Base-by-base conservation (phyloP, 352 stramenopile genomes). In the Globisporangium echinulatum region DNA sequence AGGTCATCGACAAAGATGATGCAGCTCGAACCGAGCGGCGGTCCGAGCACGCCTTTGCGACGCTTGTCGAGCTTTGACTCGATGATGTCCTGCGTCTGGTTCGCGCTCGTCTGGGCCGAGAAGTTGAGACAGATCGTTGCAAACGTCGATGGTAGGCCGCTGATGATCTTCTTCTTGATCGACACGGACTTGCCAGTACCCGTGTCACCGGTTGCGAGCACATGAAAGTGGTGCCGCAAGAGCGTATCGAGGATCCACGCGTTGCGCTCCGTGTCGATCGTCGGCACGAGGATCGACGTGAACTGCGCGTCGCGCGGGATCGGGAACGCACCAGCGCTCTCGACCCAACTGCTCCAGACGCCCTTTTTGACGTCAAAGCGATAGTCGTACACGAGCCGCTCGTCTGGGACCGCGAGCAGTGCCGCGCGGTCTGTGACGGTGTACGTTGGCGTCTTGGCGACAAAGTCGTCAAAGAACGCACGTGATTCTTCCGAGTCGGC, bases 1-100 rank as follows among this genome's bases (percentile, higher is more conserved):
- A 98, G 73, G 56, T 98, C 92, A 62, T 98, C 92, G 0, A 98
- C 90, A 61, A 98, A 98, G 38, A 98, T 88, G 39, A 98, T 78
- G 47, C 85, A 97, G 50, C 70, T 96, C 60, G 94, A 89, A 2
- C 92, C 92, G 0, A 97, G 68, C 1, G 90, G 90, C 19, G 92
- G 92, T 0, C 90, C 92, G 4, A 97, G 63, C 8, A 98, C 90
- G 6, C 90, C 90, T 59, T 98, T 98, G 11, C 92, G 87, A 2
- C 93, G 80, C 71, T 98, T 98, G 61, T 97, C 90, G 7, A 98
- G 77, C 73, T 98, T 98, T 19, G 74, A 84, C 61, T 98, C 92
- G 53, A 98, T 97, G 47, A 97, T 87, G 52, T 97, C 90, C 63
- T 98, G 92, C 7, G 92, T 98, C 63, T 97, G 88, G 61, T 97